Base-by-base conservation (phyloP, 805 yeast genomes). In the Candida sithepensis region DNA sequence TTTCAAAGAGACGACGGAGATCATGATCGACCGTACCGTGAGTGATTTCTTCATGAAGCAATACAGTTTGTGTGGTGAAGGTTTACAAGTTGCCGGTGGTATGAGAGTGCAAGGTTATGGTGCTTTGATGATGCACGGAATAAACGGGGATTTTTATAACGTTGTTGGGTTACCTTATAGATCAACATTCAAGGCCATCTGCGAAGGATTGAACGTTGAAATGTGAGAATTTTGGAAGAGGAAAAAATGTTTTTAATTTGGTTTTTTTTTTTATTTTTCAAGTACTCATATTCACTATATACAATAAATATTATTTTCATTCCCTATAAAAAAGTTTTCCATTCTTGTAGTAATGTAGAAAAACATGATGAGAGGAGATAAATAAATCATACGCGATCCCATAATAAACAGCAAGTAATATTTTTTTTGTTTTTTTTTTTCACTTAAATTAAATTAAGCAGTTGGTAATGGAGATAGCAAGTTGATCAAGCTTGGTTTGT, bases 61-160 rank as follows among this genome's bases (percentile, higher is more conserved):
- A 14, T 92, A 92, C 63, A 84, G 86, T 10, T 74, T 73, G 2
- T 68, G 82, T 2, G 84, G 76, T 20, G 97, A 92, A 62, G 98
- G 94, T 1, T 47, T 73, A 7, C 75, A 76, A 42, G 97, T 88
- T 1, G 96, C 98, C 2, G 99, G 97, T 5, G 99, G 99, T 0
- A 91, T 88, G 68, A 82, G 82, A 56, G 82, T 85, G 49, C 98
- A 92, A 66, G 87, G 84, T 0, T 61, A 64, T 9, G 94, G 95
- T 2, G 81, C 85, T 1, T 59, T 83, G 33, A 67, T 92, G 52
- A 79, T 94, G 53, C 65, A 72, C 19, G 66, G 68, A 14, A 75
- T 90, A 12, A 72, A 73, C 1, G 99, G 99, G 0, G 98, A 92
- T 62, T 88, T 78, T 60, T 81, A 75, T 65, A 92, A 89, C 61